phyloP scores from a whole-genome alignment of 208 protist species.

The Crithidia bombi region DNA sequence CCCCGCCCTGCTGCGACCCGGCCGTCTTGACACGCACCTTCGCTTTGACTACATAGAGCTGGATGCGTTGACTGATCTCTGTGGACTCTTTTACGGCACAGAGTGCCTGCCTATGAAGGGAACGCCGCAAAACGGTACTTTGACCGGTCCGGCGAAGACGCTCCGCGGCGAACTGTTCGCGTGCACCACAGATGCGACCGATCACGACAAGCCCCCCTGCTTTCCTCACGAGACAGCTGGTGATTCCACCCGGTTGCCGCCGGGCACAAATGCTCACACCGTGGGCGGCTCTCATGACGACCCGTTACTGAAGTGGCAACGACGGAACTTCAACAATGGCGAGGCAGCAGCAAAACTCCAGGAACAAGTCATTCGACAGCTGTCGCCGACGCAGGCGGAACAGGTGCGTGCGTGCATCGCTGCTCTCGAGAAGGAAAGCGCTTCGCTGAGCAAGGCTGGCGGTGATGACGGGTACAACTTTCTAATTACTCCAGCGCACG shows the following conservation, averaged over 20 bases:
- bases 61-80: conserved; percentile 15
- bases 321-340: neutral
- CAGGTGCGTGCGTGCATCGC: conserved; percentile 24
- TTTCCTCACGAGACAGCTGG: conserved; percentile 9
- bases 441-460: neutral
- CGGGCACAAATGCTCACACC: too few species aligned
- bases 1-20: conserved; percentile 35
- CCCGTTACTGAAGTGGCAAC: conserved; percentile 1
- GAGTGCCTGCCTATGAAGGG: neutral
- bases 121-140: neutral
- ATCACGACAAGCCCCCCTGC: neutral
- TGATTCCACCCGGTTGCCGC: too few species aligned
- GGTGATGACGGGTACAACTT: conserved; percentile 13
- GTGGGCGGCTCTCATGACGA: too few species aligned
- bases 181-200: neutral
- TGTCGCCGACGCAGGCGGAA: conserved; percentile 10
- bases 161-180: neutral
- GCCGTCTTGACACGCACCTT: conserved; percentile 25
- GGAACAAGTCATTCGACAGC: conserved; percentile 15
- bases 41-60: conserved; percentile 38
- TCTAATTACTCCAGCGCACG: conserved; percentile 21
- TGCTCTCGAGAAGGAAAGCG: conserved; percentile 20
- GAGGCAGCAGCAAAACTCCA: neutral
- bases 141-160: neutral
- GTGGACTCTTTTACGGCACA: conserved; percentile 26